Base-by-base conservation (phyloP, 2,329 filamentous ascomycete species). In the Calonectria pseudoturangicola region DNA sequence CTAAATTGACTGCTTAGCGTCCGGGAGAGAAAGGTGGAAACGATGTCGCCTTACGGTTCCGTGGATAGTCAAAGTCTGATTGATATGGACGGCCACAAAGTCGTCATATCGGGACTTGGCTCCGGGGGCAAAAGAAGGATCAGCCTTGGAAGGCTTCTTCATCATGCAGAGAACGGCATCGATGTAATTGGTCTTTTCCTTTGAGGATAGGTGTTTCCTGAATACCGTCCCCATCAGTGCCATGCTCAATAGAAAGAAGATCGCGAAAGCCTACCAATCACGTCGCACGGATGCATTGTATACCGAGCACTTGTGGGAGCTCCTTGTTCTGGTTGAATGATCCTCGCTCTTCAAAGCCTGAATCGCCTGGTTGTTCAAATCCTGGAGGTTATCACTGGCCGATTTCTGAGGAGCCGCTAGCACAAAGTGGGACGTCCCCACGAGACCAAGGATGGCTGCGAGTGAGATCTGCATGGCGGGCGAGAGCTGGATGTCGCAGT, bases 31-130 rank as follows among this genome's bases (percentile, higher is more conserved):
- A 3, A 3, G 10, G 10, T 9, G 6, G 33, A 36, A 36, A 36
- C 33, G 33, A 36, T 9, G 33, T 36, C 7, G 36, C 6, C n/a
- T 50, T 67, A 63, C 66, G 83, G 73, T 84, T 71, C 74, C 79
- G 76, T 88, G 87, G 33, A 88, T 86, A 1, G 62, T 68, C 12
- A 82, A 68, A 3, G 87, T 87, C 73, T 86, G 82, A 56, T 86
- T 85, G 75, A 89, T 87, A 73, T 89, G 88, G 0, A 83, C 82
- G 16, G 84, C 86, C 12, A 87, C 80, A 65, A 88, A 89, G 73
- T 89, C 88, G 75, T 89, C 88, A 74, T 84, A 88, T 76, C 86
- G 72, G 8, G 81, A 84, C 62, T 79, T 81, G 0, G 84, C 85
- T 3, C 87, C 87, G 0, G 86, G 82, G 0, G 82, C 84, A 16